A percentile compares a stretch with the other conserved stretches of the same genome.
Conservation (phyloP, 2,329 filamentous ascomycete species). For the Fusarium chuoi region DNA sequence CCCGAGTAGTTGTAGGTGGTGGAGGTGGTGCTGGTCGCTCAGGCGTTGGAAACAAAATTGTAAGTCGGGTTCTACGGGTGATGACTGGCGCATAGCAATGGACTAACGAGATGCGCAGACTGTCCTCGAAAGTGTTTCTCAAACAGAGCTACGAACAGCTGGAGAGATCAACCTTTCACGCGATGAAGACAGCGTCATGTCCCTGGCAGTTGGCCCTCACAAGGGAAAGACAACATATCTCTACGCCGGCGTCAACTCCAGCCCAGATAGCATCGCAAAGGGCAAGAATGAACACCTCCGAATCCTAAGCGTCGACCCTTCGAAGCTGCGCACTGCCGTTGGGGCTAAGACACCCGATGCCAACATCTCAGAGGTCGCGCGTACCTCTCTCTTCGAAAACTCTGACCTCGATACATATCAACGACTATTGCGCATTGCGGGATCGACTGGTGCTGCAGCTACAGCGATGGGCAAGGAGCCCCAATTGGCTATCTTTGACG, state of each 20-base stretch:
- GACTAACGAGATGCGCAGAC: slow-evolving; percentile 59
- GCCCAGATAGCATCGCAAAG: slow-evolving; percentile 74
- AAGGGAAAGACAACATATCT: slow-evolving; percentile 63
- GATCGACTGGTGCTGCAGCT: slow-evolving; percentile 79
- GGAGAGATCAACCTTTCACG: slow-evolving; percentile 81
- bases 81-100: neutral
- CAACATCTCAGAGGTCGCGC: slow-evolving; percentile 63
- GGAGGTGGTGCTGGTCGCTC: slow-evolving; percentile 85
- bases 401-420: slow-evolving; percentile 66
- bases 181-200: slow-evolving; percentile 90
- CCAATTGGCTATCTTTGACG: slow-evolving; percentile 83
- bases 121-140: slow-evolving; percentile 75
- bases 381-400: slow-evolving; percentile 63
- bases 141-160: slow-evolving; percentile 69
- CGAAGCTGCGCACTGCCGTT: slow-evolving; percentile 48
- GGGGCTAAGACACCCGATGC: slow-evolving; percentile 45
- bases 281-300: slow-evolving; percentile 88
- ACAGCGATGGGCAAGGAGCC: slow-evolving; percentile 80
- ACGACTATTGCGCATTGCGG: slow-evolving; percentile 66
- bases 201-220: slow-evolving; percentile 75
- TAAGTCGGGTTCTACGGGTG: slow-evolving; percentile 54
- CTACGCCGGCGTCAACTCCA: slow-evolving; percentile 87
- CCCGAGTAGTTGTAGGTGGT: slow-evolving; percentile 82
- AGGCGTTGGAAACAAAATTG: slow-evolving; percentile 89
- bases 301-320: slow-evolving; percentile 70